Base-by-base conservation (phyloP, 2,329 filamentous ascomycete genomes). In the Trichoderma pleuroti region DNA sequence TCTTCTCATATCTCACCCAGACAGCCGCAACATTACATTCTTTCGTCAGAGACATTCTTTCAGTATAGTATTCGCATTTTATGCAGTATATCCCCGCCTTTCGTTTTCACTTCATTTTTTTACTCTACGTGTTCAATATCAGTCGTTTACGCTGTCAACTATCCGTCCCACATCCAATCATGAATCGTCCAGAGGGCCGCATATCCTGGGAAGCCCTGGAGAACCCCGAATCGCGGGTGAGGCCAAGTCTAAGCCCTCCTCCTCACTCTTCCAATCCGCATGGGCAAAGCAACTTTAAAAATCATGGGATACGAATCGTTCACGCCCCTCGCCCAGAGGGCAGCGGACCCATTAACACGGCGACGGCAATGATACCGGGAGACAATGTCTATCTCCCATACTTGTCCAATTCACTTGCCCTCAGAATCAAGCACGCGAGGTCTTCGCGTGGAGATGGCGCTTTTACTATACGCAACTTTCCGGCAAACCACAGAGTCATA, bases 371-470 rank as follows among this genome's bases (percentile, higher is more conserved):
- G 10, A 12, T 14, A 14, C 10, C 10, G 11, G 6, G 5, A 34
- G 8, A n/a, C n/a, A 12, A n/a, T 21, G 7, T 34, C 12, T 24
- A 34, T 34, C 56, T 9, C 18, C 56, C 28, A 34, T 28, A 28
- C 18, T 5, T 59, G 18, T 8, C 6, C n/a, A 59, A 34, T 32
- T 11, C 32, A 9, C 16, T 73, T 6, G 74, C 70, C 16, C 49
- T 76, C 16, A 8, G 10, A 1, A 69, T 77, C 34, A 30, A 16
- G 8, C 2, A 72, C 1, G 75, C 74, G 1, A 4, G 14, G 1
- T 70, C 52, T 3, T 8, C 18, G 5, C 72, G 72, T 1, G 68
- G 71, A 4, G 34, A 16, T 7, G 78, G 78, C 11, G 54, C 79
- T 8, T 76, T 75, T 65, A 74, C 75, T 5, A 46, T 1, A 0